Base-by-base conservation (phyloP, 2,329 filamentous ascomycete genomes). In the Davidsoniella australis region DNA sequence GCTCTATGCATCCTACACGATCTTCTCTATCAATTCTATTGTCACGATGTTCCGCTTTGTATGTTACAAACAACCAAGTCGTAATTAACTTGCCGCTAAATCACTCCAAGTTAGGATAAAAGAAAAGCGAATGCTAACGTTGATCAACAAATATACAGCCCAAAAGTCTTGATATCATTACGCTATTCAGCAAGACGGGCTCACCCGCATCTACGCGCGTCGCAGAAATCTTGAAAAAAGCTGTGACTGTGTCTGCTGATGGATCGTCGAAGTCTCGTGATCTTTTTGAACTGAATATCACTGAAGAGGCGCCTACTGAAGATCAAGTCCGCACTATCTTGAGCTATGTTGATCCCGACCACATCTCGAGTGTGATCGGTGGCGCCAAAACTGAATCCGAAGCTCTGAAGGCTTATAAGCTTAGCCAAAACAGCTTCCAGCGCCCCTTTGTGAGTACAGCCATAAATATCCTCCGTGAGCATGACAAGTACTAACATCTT, bases 181-280 rank as follows among this genome's bases (percentile, higher is more conserved):
- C 89, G 54, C 80, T 98, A 70, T 98, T 96, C 73, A 88, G 95
- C 75, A 84, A 85, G 65, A 76, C 89, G 51, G 74, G 72, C 58
- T 75, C 76, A 48, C 75, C 82, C 18, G 72, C 81, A 55, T 95
- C 88, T 3, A 70, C 76, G 46, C 78, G 82, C 53, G 82, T 82
- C 29, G 76, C 81, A 54, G 80, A 76, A 40, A 68, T 94, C 48
- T 76, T 96, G 53, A 80, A 82, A 44, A 77, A 76, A 44, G 78
- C 85, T 10, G 62, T 68, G 9, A 78, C 87, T 63, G 74, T 71
- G 42, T 66, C 73, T 40, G 57, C 63, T 24, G 44, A 41, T 29
- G 47, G 50, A 17, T 36, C 33, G 6, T 17, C 52, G 3, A 60
- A 62, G 24, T 66, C 52, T 60, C 78, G 68, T 55, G 71, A 75